A percentile compares a stretch with the other conserved stretches of the same genome.
Conservation (phyloP, 2,329 filamentous ascomycete species). For the Harringtonia lauricola region DNA sequence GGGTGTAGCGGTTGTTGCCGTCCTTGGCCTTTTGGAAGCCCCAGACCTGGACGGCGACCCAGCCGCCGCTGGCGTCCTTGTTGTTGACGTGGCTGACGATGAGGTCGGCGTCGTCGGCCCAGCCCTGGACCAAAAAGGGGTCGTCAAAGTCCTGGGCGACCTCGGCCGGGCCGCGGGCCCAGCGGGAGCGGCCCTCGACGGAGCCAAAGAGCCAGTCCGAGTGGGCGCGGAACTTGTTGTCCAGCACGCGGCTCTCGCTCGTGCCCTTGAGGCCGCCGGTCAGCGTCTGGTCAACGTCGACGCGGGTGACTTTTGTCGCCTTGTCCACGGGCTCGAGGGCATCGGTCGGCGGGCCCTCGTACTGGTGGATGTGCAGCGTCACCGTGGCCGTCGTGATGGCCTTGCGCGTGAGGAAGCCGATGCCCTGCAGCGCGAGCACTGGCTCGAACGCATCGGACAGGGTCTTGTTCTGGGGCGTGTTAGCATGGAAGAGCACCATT, state of each 20-base stretch:
- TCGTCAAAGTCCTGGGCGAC: slow-evolving; percentile 45
- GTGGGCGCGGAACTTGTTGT: slow-evolving; percentile 48
- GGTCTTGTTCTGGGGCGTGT: slow-evolving; percentile 54
- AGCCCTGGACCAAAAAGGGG: slow-evolving; percentile 30
- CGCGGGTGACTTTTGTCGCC: slow-evolving; percentile 32
- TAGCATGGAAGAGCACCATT: not conserved
- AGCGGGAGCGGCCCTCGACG: slow-evolving; percentile 49
- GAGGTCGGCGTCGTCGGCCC: slow-evolving; percentile 43
- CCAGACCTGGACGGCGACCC: slow-evolving; percentile 48
- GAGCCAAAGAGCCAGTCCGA: slow-evolving; percentile 70
- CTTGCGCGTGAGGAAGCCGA: slow-evolving; percentile 63
- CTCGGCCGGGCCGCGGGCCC: slow-evolving; percentile 29
- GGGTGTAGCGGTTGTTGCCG: slow-evolving; percentile 39
- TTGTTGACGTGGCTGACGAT: slow-evolving; percentile 54
- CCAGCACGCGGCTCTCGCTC: slow-evolving; percentile 41
- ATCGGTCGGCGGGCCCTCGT: slow-evolving; percentile 29
- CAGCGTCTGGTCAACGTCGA: slow-evolving; percentile 61
- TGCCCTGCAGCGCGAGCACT: slow-evolving; percentile 60
- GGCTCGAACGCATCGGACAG: slow-evolving; percentile 60
- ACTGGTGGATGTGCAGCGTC: slow-evolving; percentile 51
- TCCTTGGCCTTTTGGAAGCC: slow-evolving; percentile 42
- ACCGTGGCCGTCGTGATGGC: slow-evolving; percentile 59
- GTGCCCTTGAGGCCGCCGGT: slow-evolving; percentile 62
- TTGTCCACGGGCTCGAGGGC: slow-evolving; percentile 20
- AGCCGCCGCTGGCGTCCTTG: slow-evolving; percentile 35